Evolutionary conservation across 2,329 filamentous ascomycete species (phyloP).

Genomic region (Huntiella savannae): DNA sequence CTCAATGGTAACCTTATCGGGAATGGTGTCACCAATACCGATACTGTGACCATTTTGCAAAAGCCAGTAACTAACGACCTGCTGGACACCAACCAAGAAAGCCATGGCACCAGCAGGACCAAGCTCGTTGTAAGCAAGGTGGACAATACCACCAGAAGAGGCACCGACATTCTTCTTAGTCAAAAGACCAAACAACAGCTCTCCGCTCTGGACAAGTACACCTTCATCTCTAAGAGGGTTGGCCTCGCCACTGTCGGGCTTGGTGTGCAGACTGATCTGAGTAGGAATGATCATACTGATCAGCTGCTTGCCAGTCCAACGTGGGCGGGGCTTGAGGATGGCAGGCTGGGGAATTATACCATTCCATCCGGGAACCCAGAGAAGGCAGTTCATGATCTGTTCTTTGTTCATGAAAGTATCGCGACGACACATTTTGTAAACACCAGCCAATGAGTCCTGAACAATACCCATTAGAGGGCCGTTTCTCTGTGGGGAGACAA

Average conservation of each 20-base stretch:
- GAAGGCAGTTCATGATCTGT: slow-evolving; percentile 85
- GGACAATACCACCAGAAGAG: slow-evolving; percentile 73
- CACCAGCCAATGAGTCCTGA: slow-evolving; percentile 87
- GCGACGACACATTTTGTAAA: slow-evolving; percentile 88
- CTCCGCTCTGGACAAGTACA: slow-evolving; percentile 64
- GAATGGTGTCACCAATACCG: slow-evolving; percentile 94
- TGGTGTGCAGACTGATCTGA: slow-evolving; percentile 61
- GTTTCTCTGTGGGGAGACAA: slow-evolving; percentile 94
- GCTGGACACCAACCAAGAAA: slow-evolving; percentile 91
- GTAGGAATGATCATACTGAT: slow-evolving; percentile 80
- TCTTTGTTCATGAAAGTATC: slow-evolving; percentile 83
- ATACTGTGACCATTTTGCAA: slow-evolving; percentile 94
- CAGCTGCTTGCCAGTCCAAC: slow-evolving; percentile 97
- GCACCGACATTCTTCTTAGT: slow-evolving; percentile 93
- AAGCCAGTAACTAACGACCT: slow-evolving; percentile 93
- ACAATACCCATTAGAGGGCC: slow-evolving; percentile 98
- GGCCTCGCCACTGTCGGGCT: slow-evolving; percentile 39
- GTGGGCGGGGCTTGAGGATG: slow-evolving; percentile 78
- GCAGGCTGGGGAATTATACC: slow-evolving; percentile 81
- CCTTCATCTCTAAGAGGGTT: slow-evolving; percentile 56
- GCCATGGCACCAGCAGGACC: slow-evolving; percentile 70
- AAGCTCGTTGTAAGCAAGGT: slow-evolving; percentile 91
- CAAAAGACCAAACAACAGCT: slow-evolving; percentile 77
- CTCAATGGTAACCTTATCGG: slow-evolving; percentile 65
- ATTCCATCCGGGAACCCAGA: slow-evolving; percentile 97